phyloP scores from a whole-genome alignment of 2,329 filamentous ascomycete species.

The Achaetomium macrosporum region DNA sequence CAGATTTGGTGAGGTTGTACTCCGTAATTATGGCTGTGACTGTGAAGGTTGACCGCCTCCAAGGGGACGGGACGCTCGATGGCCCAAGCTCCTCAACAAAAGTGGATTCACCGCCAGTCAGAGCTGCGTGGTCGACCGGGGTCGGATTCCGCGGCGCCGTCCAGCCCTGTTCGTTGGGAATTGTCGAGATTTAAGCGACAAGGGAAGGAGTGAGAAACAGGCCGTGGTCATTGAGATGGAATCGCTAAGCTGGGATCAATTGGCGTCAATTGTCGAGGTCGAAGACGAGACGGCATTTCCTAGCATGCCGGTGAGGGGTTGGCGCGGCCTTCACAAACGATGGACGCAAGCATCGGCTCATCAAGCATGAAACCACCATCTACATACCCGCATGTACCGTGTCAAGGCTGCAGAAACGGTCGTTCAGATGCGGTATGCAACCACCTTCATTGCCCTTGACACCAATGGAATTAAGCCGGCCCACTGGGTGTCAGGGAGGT shows the following conservation, averaged over 20 bases:
- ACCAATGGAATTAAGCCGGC: conserved; percentile 7
- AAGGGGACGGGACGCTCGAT: conserved; percentile 11
- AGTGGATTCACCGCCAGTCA: conserved; percentile 17
- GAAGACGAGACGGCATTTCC: not conserved
- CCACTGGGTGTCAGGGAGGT: conserved; percentile 8
- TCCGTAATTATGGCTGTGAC: too few relatives aligned
- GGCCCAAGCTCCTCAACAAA: conserved; percentile 26
- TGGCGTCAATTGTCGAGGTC: too few relatives aligned
- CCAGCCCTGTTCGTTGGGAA: conserved; percentile 16
- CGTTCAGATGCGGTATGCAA: too few relatives aligned
- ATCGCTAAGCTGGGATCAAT: not conserved
- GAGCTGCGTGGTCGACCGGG: conserved; percentile 11
- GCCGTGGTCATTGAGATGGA: not conserved
- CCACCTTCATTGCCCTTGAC: too few relatives aligned
- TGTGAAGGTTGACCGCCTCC: conserved; percentile 21
- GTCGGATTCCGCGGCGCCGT: not conserved
- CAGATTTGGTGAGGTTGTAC: conserved; percentile 14
- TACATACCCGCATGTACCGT: too few relatives aligned
- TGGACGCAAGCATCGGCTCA: too few relatives aligned
- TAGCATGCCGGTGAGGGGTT: too few relatives aligned
- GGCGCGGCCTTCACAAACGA: too few relatives aligned
- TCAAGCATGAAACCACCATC: too few relatives aligned
- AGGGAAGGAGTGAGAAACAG: conserved; percentile 3
- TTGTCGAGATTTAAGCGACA: conserved; percentile 3
- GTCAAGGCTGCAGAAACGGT: too few relatives aligned